phyloP scores from a whole-genome alignment of 257 asterid species.

The Solanum chilense region DNA sequence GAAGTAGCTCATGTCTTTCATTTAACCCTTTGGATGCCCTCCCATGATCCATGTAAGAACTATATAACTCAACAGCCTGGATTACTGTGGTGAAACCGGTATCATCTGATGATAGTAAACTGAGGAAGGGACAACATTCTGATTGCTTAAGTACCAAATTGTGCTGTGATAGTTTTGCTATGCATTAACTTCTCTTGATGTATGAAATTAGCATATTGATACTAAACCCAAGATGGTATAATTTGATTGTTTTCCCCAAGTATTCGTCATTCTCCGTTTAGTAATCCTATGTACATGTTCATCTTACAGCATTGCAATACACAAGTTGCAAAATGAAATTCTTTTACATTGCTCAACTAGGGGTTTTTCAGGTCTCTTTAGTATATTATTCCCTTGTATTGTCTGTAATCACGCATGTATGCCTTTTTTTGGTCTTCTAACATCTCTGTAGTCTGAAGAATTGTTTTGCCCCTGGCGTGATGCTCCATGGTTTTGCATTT shows the following conservation, averaged over 20 bases:
- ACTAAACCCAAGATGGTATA: background rate
- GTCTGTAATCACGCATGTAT: background rate
- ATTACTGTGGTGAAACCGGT: background rate
- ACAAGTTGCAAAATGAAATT: background rate
- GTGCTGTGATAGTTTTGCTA: background rate
- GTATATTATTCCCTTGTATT: background rate
- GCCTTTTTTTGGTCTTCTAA: background rate
- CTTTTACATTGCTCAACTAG: background rate
- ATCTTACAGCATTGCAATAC: background rate
- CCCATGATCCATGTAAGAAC: background rate
- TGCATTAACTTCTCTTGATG: background rate
- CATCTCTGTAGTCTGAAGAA: background rate
- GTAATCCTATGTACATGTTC: background rate
- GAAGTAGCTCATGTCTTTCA: background rate
- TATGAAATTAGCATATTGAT: background rate
- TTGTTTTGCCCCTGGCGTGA: background rate
- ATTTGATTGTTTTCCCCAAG: background rate
- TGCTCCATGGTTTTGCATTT: background rate
- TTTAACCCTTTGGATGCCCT: background rate
- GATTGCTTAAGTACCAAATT: background rate
- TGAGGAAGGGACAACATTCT: background rate
- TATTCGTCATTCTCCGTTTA: background rate
- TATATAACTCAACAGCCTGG: background rate
- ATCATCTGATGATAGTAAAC: background rate
- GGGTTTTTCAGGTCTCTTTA: background rate